phyloP scores from a whole-genome alignment of 352 stramenopile species.

The Globisporangium nunn region DNA sequence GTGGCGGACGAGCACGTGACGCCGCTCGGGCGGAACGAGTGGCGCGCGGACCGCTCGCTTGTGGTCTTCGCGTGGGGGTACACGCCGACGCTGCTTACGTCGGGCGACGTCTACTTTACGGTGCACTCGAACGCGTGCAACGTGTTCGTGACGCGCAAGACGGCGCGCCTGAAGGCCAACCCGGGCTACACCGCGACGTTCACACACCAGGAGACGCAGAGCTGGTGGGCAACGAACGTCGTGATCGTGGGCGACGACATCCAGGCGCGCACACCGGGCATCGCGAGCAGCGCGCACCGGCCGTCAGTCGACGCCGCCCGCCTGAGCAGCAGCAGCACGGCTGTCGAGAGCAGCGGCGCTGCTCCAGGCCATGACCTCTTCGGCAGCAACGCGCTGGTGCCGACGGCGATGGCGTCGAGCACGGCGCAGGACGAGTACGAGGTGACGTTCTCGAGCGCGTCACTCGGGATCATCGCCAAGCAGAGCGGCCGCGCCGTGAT shows the following conservation, averaged over 20 bases:
- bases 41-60: constrained; percentile 56
- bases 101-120: constrained; percentile 78
- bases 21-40: constrained; percentile 22
- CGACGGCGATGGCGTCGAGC: constrained; percentile 1
- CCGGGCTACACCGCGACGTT: constrained; percentile 80
- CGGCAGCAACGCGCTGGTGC: constrained; percentile 1
- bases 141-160: constrained; percentile 75
- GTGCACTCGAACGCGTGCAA: constrained; percentile 81
- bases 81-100: constrained; percentile 76
- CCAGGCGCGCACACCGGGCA: constrained; percentile 25
- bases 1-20: constrained; percentile 21
- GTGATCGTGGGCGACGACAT: constrained; percentile 80
- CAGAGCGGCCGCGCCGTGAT: constrained; percentile 54
- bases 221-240: constrained; percentile 76
- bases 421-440: constrained; percentile 55
- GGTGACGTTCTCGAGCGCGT: constrained; percentile 45
- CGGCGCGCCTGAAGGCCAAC: constrained; percentile 61
- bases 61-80: constrained; percentile 83
- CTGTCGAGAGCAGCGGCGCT: neutral
- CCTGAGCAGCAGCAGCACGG: neutral
- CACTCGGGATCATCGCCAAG: constrained; percentile 68
- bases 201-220: constrained; percentile 72
- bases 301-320: neutral
- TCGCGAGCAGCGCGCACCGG: neutral
- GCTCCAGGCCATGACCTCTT: constrained; percentile 8